phyloP scores from a whole-genome alignment of 768 basidiomycete genomes.

The Boletus barrowsii region DNA sequence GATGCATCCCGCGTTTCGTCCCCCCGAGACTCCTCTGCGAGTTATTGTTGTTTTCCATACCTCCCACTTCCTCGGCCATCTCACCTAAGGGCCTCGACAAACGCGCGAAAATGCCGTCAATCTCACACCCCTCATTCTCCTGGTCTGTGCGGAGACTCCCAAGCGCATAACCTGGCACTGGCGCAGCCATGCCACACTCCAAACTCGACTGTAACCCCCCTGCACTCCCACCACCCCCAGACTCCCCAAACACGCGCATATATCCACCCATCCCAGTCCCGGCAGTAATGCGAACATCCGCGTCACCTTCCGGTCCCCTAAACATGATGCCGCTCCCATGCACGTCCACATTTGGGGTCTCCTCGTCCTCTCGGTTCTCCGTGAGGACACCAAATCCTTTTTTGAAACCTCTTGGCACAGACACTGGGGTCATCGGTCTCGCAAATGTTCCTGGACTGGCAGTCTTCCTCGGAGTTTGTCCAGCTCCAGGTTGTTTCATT shows the following conservation, averaged over 20 bases:
- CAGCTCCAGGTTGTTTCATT: conserved; percentile 1
- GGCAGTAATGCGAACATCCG: not conserved
- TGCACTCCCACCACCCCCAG: not conserved
- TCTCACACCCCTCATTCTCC: not conserved
- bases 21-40: conserved; percentile 1
- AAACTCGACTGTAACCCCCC: not conserved
- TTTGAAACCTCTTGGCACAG: conserved; percentile 12
- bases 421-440: conserved; percentile 19
- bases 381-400: conserved; percentile 6
- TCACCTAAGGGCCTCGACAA: conserved; percentile 7
- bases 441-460: conserved; percentile 4
- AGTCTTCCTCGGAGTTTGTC: conserved; percentile 20
- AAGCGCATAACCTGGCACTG: conserved; percentile 18
- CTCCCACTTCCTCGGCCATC: conserved; percentile 6
- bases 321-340: not conserved
- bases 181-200: conserved; percentile 15
- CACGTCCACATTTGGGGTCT: not conserved
- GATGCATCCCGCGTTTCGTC: conserved; percentile 13
- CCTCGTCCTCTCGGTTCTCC: conserved; percentile 7
- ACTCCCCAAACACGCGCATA: conserved; percentile 21
- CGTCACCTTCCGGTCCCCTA: conserved; percentile 4
- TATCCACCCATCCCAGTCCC: conserved; percentile 16
- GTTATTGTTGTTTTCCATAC: conserved; percentile 3
- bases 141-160: not conserved
- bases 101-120: conserved; percentile 5